These are phyloP conservation scores for Kappamyces sp. DNA, from an alignment of 192 early-diverging fungal species.

Conservation along the genomic window DNA sequence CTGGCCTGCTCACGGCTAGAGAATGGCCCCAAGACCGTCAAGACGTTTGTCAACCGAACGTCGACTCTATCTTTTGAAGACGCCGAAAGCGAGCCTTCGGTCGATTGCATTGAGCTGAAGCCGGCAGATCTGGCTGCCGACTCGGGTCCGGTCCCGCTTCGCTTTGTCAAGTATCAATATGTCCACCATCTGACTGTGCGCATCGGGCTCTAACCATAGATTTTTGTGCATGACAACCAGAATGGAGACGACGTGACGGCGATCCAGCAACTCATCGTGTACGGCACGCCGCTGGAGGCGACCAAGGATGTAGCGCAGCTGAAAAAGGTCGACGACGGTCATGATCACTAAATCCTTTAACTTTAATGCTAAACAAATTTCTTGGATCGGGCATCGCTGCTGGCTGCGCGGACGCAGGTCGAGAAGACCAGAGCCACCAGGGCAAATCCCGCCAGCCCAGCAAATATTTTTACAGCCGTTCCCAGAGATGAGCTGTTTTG, in stretches of 20 bases:
- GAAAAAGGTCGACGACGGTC: slow-evolving; percentile 30
- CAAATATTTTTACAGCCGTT: too few species aligned
- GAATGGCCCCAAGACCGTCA: slow-evolving; percentile 80
- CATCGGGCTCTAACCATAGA: slow-evolving; percentile 20
- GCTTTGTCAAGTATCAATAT: slow-evolving; percentile 92
- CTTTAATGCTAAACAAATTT: too few species aligned
- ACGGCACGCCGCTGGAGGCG: slow-evolving; percentile 61
- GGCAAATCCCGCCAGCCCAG: too few species aligned
- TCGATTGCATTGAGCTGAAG: slow-evolving; percentile 69
- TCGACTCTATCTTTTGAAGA: slow-evolving; percentile 82
- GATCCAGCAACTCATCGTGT: slow-evolving; percentile 72
- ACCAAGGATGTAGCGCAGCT: slow-evolving; percentile 52
- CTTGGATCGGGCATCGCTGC: too few species aligned
- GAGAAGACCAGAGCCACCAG: too few species aligned
- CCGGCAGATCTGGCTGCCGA: slow-evolving; percentile 29
- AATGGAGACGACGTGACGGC: slow-evolving; percentile 73
- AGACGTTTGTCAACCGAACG: slow-evolving; percentile 74
- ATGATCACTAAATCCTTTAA: background rate
- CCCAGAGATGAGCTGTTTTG: too few species aligned
- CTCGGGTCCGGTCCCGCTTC: slow-evolving; percentile 44
- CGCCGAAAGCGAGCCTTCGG: slow-evolving; percentile 64
- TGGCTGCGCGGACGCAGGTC: too few species aligned
- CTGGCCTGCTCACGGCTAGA: slow-evolving; percentile 30
- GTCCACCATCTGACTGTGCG: slow-evolving; percentile 68
- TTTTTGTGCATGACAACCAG: slow-evolving; percentile 86